Percentiles rank a stretch among this genome's conserved stretches.
phyloP scores from a whole-genome alignment of 345 rosid species.

The Brassica nigra region DNA sequence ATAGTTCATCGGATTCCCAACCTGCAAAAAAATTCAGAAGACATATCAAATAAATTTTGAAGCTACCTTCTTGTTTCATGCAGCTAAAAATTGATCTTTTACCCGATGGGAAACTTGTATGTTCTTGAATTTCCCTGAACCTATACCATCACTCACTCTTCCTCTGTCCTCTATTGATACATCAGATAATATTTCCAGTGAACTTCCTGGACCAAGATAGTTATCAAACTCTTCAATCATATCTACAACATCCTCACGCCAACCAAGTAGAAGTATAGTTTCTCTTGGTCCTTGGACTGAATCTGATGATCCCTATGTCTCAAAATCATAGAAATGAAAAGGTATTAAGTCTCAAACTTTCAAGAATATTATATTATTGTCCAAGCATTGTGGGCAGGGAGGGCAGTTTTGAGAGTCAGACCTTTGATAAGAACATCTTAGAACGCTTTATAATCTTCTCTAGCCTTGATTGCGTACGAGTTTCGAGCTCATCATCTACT shows the following conservation, averaged over 20 bases:
- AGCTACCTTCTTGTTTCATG: slow-evolving; percentile 12
- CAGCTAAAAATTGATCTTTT: slow-evolving; percentile 22
- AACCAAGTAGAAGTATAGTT: slow-evolving; percentile 82
- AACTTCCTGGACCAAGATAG: slow-evolving; percentile 95
- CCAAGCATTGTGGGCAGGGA: not conserved
- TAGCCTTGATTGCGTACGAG: slow-evolving; percentile 44
- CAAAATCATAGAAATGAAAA: slow-evolving; percentile 26
- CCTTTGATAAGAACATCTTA: slow-evolving; percentile 67
- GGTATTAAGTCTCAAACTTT: not conserved
- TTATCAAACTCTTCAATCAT: slow-evolving; percentile 94
- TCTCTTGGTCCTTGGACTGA: slow-evolving; percentile 73
- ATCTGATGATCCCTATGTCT: slow-evolving; percentile 61
- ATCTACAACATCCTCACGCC: slow-evolving; percentile 90
- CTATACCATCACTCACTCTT: slow-evolving; percentile 42
- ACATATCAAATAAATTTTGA: slow-evolving; percentile 13
- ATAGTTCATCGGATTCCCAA: slow-evolving; percentile 85
- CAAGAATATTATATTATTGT: not conserved
- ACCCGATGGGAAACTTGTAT: slow-evolving; percentile 71
- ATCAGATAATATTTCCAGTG: slow-evolving; percentile 85
- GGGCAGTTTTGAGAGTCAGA: slow-evolving; percentile 36
- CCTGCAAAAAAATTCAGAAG: slow-evolving; percentile 46
- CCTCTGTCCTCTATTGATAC: slow-evolving; percentile 79
- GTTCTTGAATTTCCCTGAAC: slow-evolving; percentile 58
- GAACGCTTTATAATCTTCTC: slow-evolving; percentile 57
- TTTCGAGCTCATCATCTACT: slow-evolving; percentile 40